Percentiles rank a stretch among this genome's conserved stretches.
Evolutionary conservation across 176 grass and related monocot genomes (phyloP).

Genomic region (Triticum turgidum): DNA sequence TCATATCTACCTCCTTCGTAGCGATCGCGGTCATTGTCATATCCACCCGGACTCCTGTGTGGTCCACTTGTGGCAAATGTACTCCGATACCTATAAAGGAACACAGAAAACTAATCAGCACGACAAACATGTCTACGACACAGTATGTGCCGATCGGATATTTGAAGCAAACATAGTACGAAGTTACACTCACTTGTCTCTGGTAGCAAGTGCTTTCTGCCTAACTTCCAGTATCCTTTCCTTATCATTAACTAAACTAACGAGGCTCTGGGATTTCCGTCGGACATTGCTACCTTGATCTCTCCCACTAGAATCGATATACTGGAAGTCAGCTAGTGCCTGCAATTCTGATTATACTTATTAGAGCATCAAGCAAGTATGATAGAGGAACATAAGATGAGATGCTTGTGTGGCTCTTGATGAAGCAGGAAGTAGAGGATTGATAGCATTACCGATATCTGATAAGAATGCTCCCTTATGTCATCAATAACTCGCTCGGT

Average conservation of each 20-base stretch:
- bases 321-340: slow-evolving; percentile 94
- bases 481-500: slow-evolving; percentile 96
- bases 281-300: slow-evolving; percentile 97
- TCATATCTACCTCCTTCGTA: slow-evolving; percentile 63
- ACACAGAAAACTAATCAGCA: slow-evolving; percentile 9
- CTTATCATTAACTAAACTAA: slow-evolving; percentile 96
- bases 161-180: background rate
- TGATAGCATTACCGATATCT: slow-evolving; percentile 71
- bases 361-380: slow-evolving; percentile 6
- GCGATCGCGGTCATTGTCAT: slow-evolving; percentile 81
- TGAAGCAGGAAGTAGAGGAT: background rate
- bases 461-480: slow-evolving; percentile 88
- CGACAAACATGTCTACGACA: background rate
- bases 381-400: background rate
- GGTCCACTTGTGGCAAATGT: slow-evolving; percentile 57
- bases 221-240: slow-evolving; percentile 96
- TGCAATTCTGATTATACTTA: slow-evolving; percentile 39
- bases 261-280: slow-evolving; percentile 88
- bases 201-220: slow-evolving; percentile 82
- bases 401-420: background rate
- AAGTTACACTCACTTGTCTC: slow-evolving; percentile 72
- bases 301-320: slow-evolving; percentile 89
- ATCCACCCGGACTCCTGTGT: slow-evolving; percentile 61
- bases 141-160: background rate
- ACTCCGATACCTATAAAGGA: slow-evolving; percentile 61